Evolutionary conservation across 768 basidiomycete species (phyloP).

Genomic region (Kwoniella sp.): DNA sequence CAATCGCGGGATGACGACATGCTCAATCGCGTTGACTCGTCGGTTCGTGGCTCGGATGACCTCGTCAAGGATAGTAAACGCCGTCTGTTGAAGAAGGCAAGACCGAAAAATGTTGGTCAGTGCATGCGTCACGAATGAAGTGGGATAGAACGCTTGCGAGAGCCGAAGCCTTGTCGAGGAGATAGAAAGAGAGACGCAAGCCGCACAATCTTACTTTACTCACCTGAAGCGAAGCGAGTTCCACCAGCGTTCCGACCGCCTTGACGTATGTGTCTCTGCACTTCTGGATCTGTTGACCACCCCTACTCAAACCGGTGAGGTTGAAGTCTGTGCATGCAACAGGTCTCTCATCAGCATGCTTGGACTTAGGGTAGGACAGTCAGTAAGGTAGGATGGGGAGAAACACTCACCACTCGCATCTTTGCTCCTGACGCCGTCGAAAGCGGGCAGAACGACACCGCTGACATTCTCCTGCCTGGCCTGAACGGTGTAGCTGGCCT

Average conservation of each 20-base stretch:
- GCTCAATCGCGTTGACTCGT: conserved; percentile 97
- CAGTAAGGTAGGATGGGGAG: no score
- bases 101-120: not conserved
- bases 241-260: conserved; percentile 93
- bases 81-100: conserved; percentile 66
- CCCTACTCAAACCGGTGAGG: conserved; percentile 91
- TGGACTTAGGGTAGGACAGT: no score
- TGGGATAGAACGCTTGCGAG: no score
- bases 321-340: conserved; percentile 72
- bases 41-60: conserved; percentile 99
- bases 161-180: no score
- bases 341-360: not conserved
- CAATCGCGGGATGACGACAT: conserved; percentile 89
- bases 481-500: conserved; percentile 88
- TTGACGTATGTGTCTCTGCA: conserved; percentile 98
- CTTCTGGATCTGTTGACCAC: conserved; percentile 91
- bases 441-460: conserved; percentile 91
- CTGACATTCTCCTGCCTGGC: conserved; percentile 98
- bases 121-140: no score
- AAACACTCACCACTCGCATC: conserved; percentile 70
- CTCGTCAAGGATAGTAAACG: conserved; percentile 97
- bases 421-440: conserved; percentile 77
- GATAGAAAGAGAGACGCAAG: no score
- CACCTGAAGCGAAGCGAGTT: conserved; percentile 80
- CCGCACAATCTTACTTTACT: conserved; percentile 21